Base-by-base conservation (phyloP, 208 protist genomes). In the Wallacemonas sp. region DNA sequence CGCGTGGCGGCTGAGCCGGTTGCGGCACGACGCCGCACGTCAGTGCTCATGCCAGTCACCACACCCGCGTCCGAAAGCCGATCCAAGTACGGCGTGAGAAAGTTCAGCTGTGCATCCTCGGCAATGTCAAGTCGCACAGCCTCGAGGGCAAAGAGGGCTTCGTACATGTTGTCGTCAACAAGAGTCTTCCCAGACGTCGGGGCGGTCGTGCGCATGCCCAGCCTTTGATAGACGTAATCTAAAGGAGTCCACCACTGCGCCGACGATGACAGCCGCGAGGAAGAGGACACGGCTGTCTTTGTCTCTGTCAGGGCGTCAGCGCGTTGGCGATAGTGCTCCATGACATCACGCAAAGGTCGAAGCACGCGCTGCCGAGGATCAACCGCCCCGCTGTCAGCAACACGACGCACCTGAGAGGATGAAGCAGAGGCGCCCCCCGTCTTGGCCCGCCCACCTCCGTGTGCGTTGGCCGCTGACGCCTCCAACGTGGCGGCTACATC, bases 281-380 rank as follows among this genome's bases (percentile, higher is more conserved):
- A 42, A 42, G 36, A 42, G 36, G 9, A 9, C 15, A n/a, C n/a
- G n/a, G n/a, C n/a, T n/a, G n/a, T n/a, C n/a, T n/a, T 38, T 8
- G 51, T 8, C 56, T 39, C 56, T 8, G 58, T 21, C 12, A 45
- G 17, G 4, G 41, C 8, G 45, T 19, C 36, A 8, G 27, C 22
- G 30, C 49, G 27, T 36, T 26, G 34, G 27, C 22, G 46, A 9
- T 59, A 28, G 36, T 67, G 44, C n/a, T 56, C 49, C 6, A 58
- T 9, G 19, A 58, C 51, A 6, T 58, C 51, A 31, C n/a, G 30
- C 26, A 58, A n/a, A 2, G 34, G 51, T 4, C 51, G 51, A 11
- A 58, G 51, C 24, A 58, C 51, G 17, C 51, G 51, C 28, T 58
- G 51, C 3, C 51, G 51, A 6, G 51, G 51, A 39, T 58, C 28